These are phyloP conservation scores for Pichia thaimueangensis DNA, from an alignment of 805 yeast species.

Conservation along the genomic window DNA sequence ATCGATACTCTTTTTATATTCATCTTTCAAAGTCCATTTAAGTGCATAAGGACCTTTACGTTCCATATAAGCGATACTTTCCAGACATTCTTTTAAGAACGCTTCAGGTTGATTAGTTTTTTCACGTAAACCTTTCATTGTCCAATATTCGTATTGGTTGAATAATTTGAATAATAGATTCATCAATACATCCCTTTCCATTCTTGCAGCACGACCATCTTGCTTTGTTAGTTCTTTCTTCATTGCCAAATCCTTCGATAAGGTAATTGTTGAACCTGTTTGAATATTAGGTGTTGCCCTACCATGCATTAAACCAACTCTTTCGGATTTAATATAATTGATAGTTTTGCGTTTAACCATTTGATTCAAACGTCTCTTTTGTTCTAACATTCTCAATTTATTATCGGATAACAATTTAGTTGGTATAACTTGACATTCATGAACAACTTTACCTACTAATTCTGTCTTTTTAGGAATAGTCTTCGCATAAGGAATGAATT, in stretches of 20 bases:
- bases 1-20: slow-evolving; percentile 74
- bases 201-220: slow-evolving; percentile 87
- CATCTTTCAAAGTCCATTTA: slow-evolving; percentile 84
- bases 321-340: slow-evolving; percentile 51
- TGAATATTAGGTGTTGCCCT: slow-evolving; percentile 80
- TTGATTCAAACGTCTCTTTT: slow-evolving; percentile 24
- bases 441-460: slow-evolving; percentile 79
- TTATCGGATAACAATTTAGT: slow-evolving; percentile 68
- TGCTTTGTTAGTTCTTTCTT: slow-evolving; percentile 48
- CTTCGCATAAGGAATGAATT: slow-evolving; percentile 73
- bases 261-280: slow-evolving; percentile 59
- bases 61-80: slow-evolving; percentile 79
- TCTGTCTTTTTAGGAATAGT: slow-evolving; percentile 87
- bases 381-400: slow-evolving; percentile 46
- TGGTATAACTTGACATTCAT: slow-evolving; percentile 88
- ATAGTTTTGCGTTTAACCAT: slow-evolving; percentile 41
- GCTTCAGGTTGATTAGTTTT: slow-evolving; percentile 94
- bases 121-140: slow-evolving; percentile 87
- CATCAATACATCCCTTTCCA: slow-evolving; percentile 87
- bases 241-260: slow-evolving; percentile 50
- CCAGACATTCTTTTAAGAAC: slow-evolving; percentile 84
- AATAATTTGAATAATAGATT: slow-evolving; percentile 83
- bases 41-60: slow-evolving; percentile 95
- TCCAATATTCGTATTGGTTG: slow-evolving; percentile 96
- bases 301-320: slow-evolving; percentile 84